Conservation (phyloP, 2,329 filamentous ascomycete genomes). For the Epichloe amarillans region DNA sequence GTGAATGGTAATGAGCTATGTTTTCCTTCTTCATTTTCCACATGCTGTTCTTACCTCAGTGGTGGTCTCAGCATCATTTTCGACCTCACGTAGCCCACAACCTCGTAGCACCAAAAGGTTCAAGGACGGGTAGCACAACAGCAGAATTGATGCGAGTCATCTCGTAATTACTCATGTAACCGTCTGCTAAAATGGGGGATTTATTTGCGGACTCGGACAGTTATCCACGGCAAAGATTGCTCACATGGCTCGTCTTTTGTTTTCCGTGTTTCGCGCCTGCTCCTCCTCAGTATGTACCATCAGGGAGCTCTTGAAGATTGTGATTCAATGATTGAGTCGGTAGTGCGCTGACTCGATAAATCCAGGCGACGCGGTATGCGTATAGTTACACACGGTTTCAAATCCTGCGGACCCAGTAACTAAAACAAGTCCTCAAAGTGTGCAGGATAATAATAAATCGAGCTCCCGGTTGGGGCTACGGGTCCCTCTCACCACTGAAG, state of each 20-base stretch:
- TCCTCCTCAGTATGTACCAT: no score
- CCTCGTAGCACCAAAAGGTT: constrained; percentile 2
- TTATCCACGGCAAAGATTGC: neutral
- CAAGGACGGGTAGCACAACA: constrained; percentile 2
- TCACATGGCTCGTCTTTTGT: neutral
- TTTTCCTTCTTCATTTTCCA: neutral
- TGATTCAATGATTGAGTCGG: no score
- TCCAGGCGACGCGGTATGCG: no score
- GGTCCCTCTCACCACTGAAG: no score
- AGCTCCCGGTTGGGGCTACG: no score
- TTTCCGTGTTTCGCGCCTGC: neutral
- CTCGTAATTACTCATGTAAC: neutral
- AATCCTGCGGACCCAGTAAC: no score
- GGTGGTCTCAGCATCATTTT: neutral
- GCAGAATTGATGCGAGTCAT: constrained; percentile 2
- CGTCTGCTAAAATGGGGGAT: neutral
- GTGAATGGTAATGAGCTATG: neutral
- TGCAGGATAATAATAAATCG: no score
- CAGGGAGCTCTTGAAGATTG: no score
- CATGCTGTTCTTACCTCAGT: neutral
- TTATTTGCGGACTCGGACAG: neutral
- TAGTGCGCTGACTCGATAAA: no score
- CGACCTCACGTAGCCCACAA: constrained; percentile 16
- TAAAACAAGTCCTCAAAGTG: no score
- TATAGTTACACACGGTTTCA: no score